Evolutionary conservation across 2,329 filamentous ascomycete species (phyloP), one percentile per base, ranked within the genome.

Genomic region (Aureobasidium sp.): DNA sequence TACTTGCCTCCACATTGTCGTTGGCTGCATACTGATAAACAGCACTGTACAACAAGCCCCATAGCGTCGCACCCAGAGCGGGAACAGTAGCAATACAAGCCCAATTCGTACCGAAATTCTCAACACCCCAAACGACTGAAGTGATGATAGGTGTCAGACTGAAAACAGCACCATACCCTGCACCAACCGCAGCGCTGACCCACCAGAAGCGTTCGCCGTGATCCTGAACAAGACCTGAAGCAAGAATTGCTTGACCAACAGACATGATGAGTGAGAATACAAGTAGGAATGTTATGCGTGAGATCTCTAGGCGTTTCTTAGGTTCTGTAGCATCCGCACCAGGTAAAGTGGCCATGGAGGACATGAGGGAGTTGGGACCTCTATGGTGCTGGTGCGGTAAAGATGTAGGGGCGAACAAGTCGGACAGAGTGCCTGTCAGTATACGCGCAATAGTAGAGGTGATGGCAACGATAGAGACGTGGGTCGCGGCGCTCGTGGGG

Each of bases 31-130:
- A 80, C 73, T 94, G 86, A 69, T 95, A 95, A 2, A 90, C 85
- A 0, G 80, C 83, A 6, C 89, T 90, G 73, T 97, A 99, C n/a
- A 97, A 78, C 0, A 94, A 74, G 0, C 92, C 91, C 91, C 93
- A 99, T 36, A 96, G 81, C 0, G 91, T 91, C 0, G 93, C 91
- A 0, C 93, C 94, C 0, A 89, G 76, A 0, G 94, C 94, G 3
- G 94, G 94, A 61, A 93, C 86, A 80, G 95, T 94, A 45, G 92
- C 91, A 8, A 97, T 86, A 64, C 97, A 92, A 10, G 94, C 94
- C 86, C 93, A 99, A 69, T 99, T 97, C 0, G 94, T 99, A 62
- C 91, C 94, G 72, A 99, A 97, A 73, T 97, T 99, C 78, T 97
- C 92, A 0, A 96, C 91, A 30, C 94, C 94, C 94, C 94, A 99